A percentile compares a stretch with the other conserved stretches of the same genome.
These are phyloP conservation scores for Aschersonia sp. DNA, from an alignment of 2,329 filamentous ascomycete species.

Conservation along the genomic window DNA sequence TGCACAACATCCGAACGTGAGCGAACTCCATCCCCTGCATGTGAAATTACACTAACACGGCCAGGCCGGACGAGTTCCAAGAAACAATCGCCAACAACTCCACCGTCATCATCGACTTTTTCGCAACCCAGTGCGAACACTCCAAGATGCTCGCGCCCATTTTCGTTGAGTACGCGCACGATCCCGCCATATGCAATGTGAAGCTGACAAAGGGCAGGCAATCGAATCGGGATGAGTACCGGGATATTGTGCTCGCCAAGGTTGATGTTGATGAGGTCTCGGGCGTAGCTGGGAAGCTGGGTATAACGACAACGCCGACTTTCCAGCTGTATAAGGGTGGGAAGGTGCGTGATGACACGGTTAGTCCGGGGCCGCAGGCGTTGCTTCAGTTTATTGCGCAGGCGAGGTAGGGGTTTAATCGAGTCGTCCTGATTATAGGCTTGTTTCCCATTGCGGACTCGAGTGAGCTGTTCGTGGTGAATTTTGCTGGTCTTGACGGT, in stretches of 20 bases:
- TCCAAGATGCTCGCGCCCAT: conserved; percentile 3
- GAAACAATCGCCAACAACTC: neutral
- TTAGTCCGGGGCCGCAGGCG: conserved; percentile 2
- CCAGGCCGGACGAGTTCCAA: conserved; percentile 1
- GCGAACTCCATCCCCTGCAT: neutral
- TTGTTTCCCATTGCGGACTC: too few relatives aligned
- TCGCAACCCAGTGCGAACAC: conserved; percentile 1
- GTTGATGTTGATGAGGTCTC: conserved; percentile 2
- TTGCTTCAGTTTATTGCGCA: conserved; percentile 2
- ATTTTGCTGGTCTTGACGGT: too few relatives aligned
- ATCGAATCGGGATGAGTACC: conserved; percentile 2
- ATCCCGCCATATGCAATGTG: neutral
- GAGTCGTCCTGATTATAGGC: too few relatives aligned
- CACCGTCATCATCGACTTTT: conserved; percentile 3
- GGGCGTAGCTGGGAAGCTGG: neutral
- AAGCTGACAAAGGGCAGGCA: neutral
- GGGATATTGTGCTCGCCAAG: conserved; percentile 1
- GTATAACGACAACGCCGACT: conserved; percentile 1
- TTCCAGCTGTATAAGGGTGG: conserved; percentile 2
- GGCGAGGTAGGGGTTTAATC: neutral
- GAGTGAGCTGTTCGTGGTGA: too few relatives aligned
- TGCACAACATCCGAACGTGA: conserved; percentile 3
- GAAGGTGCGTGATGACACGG: neutral
- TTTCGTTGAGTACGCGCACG: conserved; percentile 3
- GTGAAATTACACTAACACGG: neutral